Conservation (phyloP, 1,284 basidiomycete species). For the Trichosporon sp. region DNA sequence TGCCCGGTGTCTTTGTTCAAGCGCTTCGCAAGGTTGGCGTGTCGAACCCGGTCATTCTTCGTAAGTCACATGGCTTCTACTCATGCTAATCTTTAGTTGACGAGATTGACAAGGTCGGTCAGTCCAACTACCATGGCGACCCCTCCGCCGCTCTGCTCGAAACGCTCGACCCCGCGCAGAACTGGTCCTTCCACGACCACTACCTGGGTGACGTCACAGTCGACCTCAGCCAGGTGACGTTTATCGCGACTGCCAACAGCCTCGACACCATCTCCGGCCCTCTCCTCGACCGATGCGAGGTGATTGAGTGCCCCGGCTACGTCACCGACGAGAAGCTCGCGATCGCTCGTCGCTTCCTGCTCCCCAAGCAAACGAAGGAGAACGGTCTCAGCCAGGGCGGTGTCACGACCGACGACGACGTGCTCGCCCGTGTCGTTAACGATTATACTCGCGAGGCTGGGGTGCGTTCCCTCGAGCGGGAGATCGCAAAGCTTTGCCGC, state of each 20-base stretch:
- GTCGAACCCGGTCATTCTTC: slow-evolving; percentile 91
- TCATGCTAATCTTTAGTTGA: slow-evolving; percentile 62
- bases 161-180: slow-evolving; percentile 98
- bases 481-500: slow-evolving; percentile 80
- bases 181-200: slow-evolving; percentile 90
- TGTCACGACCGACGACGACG: slow-evolving; percentile 69
- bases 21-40: slow-evolving; percentile 92
- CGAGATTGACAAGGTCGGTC: slow-evolving; percentile 82
- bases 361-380: slow-evolving; percentile 88
- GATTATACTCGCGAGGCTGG: slow-evolving; percentile 96
- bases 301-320: slow-evolving; percentile 93
- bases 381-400: slow-evolving; percentile 80
- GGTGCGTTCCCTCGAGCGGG: slow-evolving; percentile 84
- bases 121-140: slow-evolving; percentile 66
- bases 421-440: slow-evolving; percentile 84
- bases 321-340: slow-evolving; percentile 92
- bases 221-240: slow-evolving; percentile 90
- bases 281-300: slow-evolving; percentile 91
- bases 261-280: slow-evolving; percentile 95
- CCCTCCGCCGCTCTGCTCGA: slow-evolving; percentile 91
- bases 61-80: slow-evolving; percentile 22
- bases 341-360: slow-evolving; percentile 86
- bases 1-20: slow-evolving; percentile 96
- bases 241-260: slow-evolving; percentile 82
- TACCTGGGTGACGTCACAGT: slow-evolving; percentile 85